These are phyloP conservation scores for Lophiotrema nucula DNA, from an alignment of 495 filamentous ascomycete genomes.

Conservation along the genomic window DNA sequence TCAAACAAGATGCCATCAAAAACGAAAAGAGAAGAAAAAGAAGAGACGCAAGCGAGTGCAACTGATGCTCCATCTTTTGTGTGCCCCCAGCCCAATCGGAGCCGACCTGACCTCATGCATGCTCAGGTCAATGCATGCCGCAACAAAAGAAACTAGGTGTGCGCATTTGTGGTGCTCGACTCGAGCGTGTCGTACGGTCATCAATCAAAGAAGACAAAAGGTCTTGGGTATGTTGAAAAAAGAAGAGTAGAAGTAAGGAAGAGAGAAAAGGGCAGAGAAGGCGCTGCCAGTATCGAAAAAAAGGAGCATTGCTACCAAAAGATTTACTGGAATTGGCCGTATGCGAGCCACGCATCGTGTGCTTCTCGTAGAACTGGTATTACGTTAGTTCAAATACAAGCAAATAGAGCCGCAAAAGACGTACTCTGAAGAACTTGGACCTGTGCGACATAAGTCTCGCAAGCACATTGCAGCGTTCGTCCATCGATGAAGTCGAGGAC, in stretches of 20 bases:
- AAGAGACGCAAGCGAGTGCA: too few relatives aligned
- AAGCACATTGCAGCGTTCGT: constrained; percentile 77
- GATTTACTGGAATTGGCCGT: constrained; percentile 19
- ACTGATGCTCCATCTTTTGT: neutral
- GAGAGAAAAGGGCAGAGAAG: neutral
- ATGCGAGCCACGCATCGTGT: constrained; percentile 34
- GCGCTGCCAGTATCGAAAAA: neutral
- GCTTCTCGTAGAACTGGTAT: constrained; percentile 33
- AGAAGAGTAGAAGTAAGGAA: neutral
- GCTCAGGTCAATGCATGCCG: constrained; percentile 10
- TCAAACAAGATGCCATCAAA: neutral
- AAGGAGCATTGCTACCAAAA: neutral
- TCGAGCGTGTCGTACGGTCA: constrained; percentile 30
- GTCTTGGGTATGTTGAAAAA: constrained; percentile 16
- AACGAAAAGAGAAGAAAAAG: neutral
- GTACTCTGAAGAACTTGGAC: constrained; percentile 33
- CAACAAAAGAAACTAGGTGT: constrained; percentile 18
- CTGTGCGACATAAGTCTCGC: constrained; percentile 31
- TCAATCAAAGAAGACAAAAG: constrained; percentile 7
- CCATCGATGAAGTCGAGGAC: constrained; percentile 80
- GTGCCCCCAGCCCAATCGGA: neutral
- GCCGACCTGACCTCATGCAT: neutral
- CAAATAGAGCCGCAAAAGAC: neutral
- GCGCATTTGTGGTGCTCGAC: too few relatives aligned
- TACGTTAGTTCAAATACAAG: constrained; percentile 7